Conservation (phyloP, 2,329 filamentous ascomycete genomes). For the Aspergillus sp. region DNA sequence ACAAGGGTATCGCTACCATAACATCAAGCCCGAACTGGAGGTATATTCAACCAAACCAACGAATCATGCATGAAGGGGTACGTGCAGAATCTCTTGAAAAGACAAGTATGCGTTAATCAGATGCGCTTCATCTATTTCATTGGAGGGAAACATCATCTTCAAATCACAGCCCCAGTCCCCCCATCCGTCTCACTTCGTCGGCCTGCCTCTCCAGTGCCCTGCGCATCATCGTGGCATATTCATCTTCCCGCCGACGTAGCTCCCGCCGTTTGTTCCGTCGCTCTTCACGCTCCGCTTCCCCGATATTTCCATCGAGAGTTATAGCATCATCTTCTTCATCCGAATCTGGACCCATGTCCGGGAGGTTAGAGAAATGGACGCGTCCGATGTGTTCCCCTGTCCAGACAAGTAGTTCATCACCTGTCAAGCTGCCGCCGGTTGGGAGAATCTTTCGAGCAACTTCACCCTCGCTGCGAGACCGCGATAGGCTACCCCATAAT, state of each 20-base stretch:
- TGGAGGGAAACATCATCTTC: not conserved
- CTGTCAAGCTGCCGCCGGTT: slow-evolving; percentile 47
- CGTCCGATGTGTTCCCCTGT: slow-evolving; percentile 82
- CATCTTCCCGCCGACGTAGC: slow-evolving; percentile 40
- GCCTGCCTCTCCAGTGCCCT: slow-evolving; percentile 74
- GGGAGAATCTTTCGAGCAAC: slow-evolving; percentile 79
- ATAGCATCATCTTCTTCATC: slow-evolving; percentile 40
- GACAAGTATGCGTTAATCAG: not conserved
- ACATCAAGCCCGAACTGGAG: not conserved
- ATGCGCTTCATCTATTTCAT: not conserved
- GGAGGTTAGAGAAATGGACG: slow-evolving; percentile 59
- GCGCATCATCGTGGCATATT: slow-evolving; percentile 73
- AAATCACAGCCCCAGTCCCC: slow-evolving; percentile 30
- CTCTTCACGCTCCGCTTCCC: slow-evolving; percentile 30
- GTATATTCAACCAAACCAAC: not conserved
- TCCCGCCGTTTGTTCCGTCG: slow-evolving; percentile 35
- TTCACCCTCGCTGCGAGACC: slow-evolving; percentile 59
- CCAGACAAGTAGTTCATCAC: slow-evolving; percentile 79
- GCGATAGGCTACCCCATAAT: slow-evolving; percentile 58
- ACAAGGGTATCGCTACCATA: not conserved
- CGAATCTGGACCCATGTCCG: slow-evolving; percentile 37
- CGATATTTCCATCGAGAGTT: slow-evolving; percentile 31
- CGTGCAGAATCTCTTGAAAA: not conserved
- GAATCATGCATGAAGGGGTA: too few relatives aligned
- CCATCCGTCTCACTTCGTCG: slow-evolving; percentile 74